Evolutionary conservation across 2,329 filamentous ascomycete genomes (phyloP).

Genomic region (Teratosphaeria viscida): DNA sequence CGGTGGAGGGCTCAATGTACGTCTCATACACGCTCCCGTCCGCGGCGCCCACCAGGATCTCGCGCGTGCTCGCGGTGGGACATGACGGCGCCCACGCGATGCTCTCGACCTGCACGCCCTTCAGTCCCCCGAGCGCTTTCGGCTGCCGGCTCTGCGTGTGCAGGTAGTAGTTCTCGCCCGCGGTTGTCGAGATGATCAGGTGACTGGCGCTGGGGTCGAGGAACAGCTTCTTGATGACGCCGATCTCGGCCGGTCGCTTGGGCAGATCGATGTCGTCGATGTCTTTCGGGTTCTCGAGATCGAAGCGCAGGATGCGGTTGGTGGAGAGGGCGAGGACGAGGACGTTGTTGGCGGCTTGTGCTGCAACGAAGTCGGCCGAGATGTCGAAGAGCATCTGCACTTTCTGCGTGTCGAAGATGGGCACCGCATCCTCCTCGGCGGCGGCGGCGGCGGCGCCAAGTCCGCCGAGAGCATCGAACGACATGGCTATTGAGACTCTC

Average conservation of each 20-base stretch:
- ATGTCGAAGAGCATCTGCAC: conserved; percentile 92
- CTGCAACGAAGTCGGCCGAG: conserved; percentile 89
- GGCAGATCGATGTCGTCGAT: conserved; percentile 98
- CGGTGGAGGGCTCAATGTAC: conserved; percentile 85
- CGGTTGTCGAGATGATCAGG: conserved; percentile 78
- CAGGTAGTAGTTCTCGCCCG: conserved; percentile 95
- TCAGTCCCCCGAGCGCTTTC: conserved; percentile 68
- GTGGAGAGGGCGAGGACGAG: conserved; percentile 85
- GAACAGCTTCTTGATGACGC: conserved; percentile 90
- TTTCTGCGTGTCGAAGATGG: conserved; percentile 88
- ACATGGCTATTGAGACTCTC: neutral
- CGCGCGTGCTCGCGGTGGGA: conserved; percentile 85
- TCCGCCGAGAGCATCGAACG: neutral
- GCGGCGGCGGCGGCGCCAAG: neutral
- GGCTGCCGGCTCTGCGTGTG: conserved; percentile 89
- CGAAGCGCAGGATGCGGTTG: conserved; percentile 84
- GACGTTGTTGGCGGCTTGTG: conserved; percentile 95
- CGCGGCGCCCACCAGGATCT: conserved; percentile 84
- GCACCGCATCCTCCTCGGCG: conserved; percentile 36
- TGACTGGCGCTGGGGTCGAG: conserved; percentile 95
- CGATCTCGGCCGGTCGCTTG: conserved; percentile 81
- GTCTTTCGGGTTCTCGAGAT: conserved; percentile 84
- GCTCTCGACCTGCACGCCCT: conserved; percentile 77
- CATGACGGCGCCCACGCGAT: conserved; percentile 91
- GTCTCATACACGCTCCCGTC: conserved; percentile 93